phyloP scores from a whole-genome alignment of 805 yeast genomes.

The Maudiozyma turicensis region DNA sequence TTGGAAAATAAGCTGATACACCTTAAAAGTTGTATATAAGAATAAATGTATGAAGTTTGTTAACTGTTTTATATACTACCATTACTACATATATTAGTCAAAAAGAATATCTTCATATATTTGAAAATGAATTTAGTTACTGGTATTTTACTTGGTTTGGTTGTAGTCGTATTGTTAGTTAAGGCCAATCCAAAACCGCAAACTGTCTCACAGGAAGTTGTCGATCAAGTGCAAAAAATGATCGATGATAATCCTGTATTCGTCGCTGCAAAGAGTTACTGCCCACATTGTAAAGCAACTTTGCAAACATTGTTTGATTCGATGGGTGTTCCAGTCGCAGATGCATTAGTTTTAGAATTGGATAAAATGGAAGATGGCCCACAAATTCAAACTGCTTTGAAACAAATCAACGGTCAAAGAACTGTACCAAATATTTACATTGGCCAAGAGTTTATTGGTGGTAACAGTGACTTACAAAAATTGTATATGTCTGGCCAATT shows the following conservation, averaged over 20 bases:
- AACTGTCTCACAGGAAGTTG: conserved; percentile 44
- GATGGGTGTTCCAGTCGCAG: conserved; percentile 34
- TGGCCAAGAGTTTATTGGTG: conserved; percentile 88
- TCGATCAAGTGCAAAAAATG: conserved; percentile 48
- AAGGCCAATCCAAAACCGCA: background rate
- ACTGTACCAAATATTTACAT: conserved; percentile 92
- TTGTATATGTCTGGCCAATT: conserved; percentile 55
- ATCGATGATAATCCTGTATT: conserved; percentile 60
- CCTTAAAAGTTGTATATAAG: too few relatives aligned
- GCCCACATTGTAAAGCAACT: conserved; percentile 53
- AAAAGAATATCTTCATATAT: too few relatives aligned
- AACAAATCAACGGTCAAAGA: conserved; percentile 72
- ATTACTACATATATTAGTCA: too few relatives aligned
- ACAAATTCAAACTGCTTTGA: conserved; percentile 70
- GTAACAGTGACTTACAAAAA: conserved; percentile 80
- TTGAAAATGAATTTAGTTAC: background rate
- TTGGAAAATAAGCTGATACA: too few relatives aligned
- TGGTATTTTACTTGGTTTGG: background rate
- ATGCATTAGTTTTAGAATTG: conserved; percentile 33
- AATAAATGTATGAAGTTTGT: too few relatives aligned
- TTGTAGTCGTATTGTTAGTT: background rate
- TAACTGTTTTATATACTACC: too few relatives aligned
- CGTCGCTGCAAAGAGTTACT: conserved; percentile 71
- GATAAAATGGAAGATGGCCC: conserved; percentile 56
- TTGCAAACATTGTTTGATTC: conserved; percentile 29